phyloP scores from a whole-genome alignment of 495 filamentous ascomycete species.

The Ascodesmis nigricans region DNA sequence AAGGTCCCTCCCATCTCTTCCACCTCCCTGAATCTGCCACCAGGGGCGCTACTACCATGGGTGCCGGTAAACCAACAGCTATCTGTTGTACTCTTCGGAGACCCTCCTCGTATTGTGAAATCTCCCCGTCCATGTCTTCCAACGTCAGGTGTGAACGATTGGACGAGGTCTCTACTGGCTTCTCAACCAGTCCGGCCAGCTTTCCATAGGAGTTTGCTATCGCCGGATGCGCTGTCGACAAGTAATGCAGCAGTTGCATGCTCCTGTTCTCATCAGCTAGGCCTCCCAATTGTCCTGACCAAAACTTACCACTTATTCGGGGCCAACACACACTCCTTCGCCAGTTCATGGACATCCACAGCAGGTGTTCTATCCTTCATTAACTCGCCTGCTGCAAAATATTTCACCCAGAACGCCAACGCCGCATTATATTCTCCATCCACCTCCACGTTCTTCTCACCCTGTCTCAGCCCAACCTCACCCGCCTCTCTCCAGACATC shows the following conservation, averaged over 20 bases:
- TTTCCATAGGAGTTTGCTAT: too few species aligned
- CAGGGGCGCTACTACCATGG: neutral
- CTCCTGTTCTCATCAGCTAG: slow-evolving; percentile 9
- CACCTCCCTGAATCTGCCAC: slow-evolving; percentile 23
- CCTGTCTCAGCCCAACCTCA: too few species aligned
- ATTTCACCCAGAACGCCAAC: slow-evolving; percentile 12
- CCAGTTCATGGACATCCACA: slow-evolving; percentile 10
- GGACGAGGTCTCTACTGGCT: neutral
- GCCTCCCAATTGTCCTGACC: neutral
- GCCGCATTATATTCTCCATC: slow-evolving; percentile 13
- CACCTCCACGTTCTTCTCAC: too few species aligned
- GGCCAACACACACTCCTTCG: slow-evolving; percentile 11
- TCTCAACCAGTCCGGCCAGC: too few species aligned
- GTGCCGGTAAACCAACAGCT: neutral
- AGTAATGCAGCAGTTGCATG: slow-evolving; percentile 14
- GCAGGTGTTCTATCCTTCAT: slow-evolving; percentile 2
- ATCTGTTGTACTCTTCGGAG: slow-evolving; percentile 11
- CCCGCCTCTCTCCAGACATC: slow-evolving; percentile 9
- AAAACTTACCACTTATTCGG: slow-evolving; percentile 15
- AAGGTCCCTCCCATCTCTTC: slow-evolving; percentile 31
- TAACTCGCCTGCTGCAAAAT: slow-evolving; percentile 8
- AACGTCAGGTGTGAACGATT: slow-evolving; percentile 5
- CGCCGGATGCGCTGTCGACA: slow-evolving; percentile 8
- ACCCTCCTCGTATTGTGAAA: slow-evolving; percentile 12
- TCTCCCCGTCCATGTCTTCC: slow-evolving; percentile 20